Percentiles rank a stretch among this genome's conserved stretches.
These are phyloP conservation scores for Euphorbia tirucalli DNA, from an alignment of 345 rosid genomes.

Conservation along the genomic window DNA sequence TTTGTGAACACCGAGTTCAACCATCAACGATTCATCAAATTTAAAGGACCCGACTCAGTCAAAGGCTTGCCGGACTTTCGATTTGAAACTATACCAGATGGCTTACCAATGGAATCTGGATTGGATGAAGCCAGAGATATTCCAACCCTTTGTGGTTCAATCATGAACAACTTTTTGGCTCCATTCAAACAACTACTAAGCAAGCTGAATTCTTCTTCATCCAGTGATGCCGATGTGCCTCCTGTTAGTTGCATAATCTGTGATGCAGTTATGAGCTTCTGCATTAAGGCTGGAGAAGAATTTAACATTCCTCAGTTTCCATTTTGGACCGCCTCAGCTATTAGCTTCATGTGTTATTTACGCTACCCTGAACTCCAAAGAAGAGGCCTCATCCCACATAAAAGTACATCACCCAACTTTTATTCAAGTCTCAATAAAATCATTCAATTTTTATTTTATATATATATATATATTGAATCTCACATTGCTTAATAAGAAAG, in stretches of 20 bases:
- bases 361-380: slow-evolving; percentile 26
- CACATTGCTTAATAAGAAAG: too few species aligned
- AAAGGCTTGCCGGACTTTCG: slow-evolving; percentile 12
- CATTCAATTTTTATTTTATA: too few species aligned
- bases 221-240: not conserved
- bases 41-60: slow-evolving; percentile 17
- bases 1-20: slow-evolving; percentile 38
- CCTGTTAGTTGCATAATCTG: slow-evolving; percentile 14
- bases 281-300: slow-evolving; percentile 14
- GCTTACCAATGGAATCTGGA: slow-evolving; percentile 24
- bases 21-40: slow-evolving; percentile 23
- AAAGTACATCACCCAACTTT: slow-evolving; percentile 37
- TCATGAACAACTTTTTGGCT: slow-evolving; percentile 6
- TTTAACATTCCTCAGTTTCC: slow-evolving; percentile 14
- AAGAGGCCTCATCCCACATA: slow-evolving; percentile 34
- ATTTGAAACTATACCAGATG: slow-evolving; percentile 33
- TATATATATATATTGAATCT: too few species aligned
- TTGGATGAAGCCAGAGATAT: slow-evolving; percentile 15
- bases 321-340: slow-evolving; percentile 19
- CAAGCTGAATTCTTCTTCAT: slow-evolving; percentile 13
- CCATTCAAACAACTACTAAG: slow-evolving; percentile 12
- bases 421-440: too few species aligned
- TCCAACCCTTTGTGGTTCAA: slow-evolving; percentile 11
- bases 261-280: slow-evolving; percentile 15
- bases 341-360: slow-evolving; percentile 20